phyloP scores from a whole-genome alignment of 208 protist species.

The Herpetomonas muscarum region DNA sequence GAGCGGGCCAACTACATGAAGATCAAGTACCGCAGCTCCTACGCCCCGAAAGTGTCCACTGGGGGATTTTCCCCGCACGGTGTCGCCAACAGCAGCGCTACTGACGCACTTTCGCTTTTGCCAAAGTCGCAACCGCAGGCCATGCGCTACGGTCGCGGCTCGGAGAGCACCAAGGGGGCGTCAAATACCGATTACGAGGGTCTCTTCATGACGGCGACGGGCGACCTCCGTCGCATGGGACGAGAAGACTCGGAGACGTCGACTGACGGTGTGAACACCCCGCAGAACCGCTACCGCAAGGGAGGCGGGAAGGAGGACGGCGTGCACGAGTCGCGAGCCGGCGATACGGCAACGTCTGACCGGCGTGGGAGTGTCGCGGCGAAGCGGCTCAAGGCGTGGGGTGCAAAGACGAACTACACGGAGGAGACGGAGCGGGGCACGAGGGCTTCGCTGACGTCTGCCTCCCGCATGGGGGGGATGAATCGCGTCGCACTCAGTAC shows the following conservation, averaged over 20 bases:
- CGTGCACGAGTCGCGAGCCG: too few species aligned
- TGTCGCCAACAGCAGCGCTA: too few species aligned
- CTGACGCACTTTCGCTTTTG: too few species aligned
- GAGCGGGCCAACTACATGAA: conserved; percentile 70
- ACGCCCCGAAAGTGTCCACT: not conserved
- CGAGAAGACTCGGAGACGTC: conserved; percentile 3
- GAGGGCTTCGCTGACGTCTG: too few species aligned
- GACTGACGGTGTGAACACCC: not conserved
- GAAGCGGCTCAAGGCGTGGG: not conserved
- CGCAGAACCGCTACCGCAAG: not conserved
- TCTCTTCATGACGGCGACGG: not conserved
- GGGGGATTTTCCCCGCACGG: not conserved
- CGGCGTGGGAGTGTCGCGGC: too few species aligned
- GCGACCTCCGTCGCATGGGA: conserved; percentile 1
- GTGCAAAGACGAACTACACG: conserved; percentile 10
- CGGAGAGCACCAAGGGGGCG: not conserved
- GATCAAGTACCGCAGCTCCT: conserved; percentile 65
- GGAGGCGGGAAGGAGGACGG: not conserved
- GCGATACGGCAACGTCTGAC: too few species aligned
- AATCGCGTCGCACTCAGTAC: too few species aligned
- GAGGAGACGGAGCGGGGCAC: too few species aligned
- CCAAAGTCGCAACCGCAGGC: too few species aligned
- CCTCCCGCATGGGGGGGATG: too few species aligned
- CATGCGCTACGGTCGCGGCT: too few species aligned
- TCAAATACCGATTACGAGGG: not conserved